Base-by-base conservation (phyloP, 139 green algal species). In the Chlorella sp. region DNA sequence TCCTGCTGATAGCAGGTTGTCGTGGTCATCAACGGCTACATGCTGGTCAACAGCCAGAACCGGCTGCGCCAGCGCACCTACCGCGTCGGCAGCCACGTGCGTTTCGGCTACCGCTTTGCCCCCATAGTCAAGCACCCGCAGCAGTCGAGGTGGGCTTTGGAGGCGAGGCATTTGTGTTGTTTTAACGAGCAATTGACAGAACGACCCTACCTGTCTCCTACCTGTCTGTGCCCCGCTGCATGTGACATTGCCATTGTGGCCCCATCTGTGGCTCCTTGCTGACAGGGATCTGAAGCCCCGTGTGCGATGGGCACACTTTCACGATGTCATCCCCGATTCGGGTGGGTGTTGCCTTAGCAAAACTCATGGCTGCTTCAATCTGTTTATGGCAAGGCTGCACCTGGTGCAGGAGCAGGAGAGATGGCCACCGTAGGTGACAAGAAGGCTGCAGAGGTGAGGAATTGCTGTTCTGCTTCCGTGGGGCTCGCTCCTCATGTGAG, bases 1-100 rank as follows among this genome's bases (percentile, higher is more conserved):
- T n/a, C n/a, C n/a, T n/a, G n/a, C n/a, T n/a, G n/a, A n/a, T n/a
- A n/a, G n/a, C n/a, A 84, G 73, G 83, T 93, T 43, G 85, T 87
- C 45, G 85, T 92, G 19, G 79, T 88, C 41, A 63, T 87, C 40
- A 82, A 89, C 31, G 76, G 60, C n/a, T 90, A 89, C 77, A 74
- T 84, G 62, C 81, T 85, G 59, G 68, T 42, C 19, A 82, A 46
- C n/a, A 45, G 46, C 40, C 56, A 82, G 35, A 90, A 91, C 60
- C 59, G 73, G 33, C 73, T 91, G 78, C 79, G 86, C 15, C 80
- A 88, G 70, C 78, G 84, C 45, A 83, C 84, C 35, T 90, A 86
- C 69, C 72, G 76, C 9, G 76, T 82, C 21, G 51, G 71, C 41
- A 46, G 82, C 40, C 81, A 90, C 75, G 82, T 91, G 38, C 68